Evolutionary conservation across 2,329 filamentous ascomycete species (phyloP), one percentile per base, ranked within the genome.

Genomic region (Trichoderma hamatum): DNA sequence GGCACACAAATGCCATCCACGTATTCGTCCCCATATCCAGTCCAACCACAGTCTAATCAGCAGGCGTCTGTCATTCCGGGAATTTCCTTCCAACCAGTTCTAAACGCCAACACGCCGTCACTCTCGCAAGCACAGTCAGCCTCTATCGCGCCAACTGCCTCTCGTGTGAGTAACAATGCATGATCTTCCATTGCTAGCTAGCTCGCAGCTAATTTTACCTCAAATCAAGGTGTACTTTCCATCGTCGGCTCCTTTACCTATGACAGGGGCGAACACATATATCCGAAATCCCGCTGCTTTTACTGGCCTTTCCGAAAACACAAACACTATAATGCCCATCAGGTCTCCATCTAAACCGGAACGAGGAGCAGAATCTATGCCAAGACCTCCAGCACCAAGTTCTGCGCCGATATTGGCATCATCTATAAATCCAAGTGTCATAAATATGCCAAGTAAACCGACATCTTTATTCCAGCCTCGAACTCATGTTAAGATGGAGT

Each of bases 211-310:
- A 55, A 56, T 21, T 16, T 43, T 43, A 16, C 7, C 26, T 14
- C 13, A 28, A 30, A 54, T 39, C 1, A 56, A 65, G 62, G 51
- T n/a, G 11, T 30, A 52, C n/a, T 36, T 58, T n/a, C n/a, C 52
- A 26, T 70, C 71, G 11, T 56, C 73, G 19, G 70, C 70, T 0
- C 78, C 78, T 10, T 71, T 78, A 69, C 80, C 80, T 4, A 76
- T 81, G 32, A 71, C 73, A 13, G 76, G 80, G 49, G 72, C 80
- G 21, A 78, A 81, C 59, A 82, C 80, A 2, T 81, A 75, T 67
- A 80, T 83, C 70, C 76, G 77, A 54, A 69, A 64, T 26, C 54
- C 54, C 14, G 43, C 43, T 21, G n/a, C 19, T 10, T 5, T 6
- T 55, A 30, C 68, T 32, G 43, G 11, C 19, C 43, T 28, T 34